Evolutionary conservation across 768 basidiomycete genomes (phyloP), one percentile per base, ranked within the genome.

Genomic region (Tylopilus sp.): DNA sequence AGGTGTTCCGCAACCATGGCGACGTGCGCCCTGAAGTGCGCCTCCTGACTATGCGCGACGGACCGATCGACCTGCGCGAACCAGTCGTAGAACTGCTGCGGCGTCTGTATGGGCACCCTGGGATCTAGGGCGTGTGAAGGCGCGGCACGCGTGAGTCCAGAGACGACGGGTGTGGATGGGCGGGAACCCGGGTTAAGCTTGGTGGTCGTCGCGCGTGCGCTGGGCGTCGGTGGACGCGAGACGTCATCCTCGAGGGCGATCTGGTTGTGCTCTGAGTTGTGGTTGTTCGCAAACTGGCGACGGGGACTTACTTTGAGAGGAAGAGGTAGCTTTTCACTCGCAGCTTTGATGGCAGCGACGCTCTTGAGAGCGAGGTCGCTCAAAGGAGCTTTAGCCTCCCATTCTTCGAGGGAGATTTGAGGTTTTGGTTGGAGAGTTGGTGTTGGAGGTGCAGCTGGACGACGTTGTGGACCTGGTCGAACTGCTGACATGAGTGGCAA

Each of bases 51-150:
- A 61, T 93, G 92, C 8, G 93, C 88, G 33, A 97, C 91, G 3
- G 88, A 88, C 15, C 88, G 79, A 57, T 97, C 94, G 47, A 99
- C 84, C 36, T 88, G 77, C 4, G 91, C 78, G 68, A 94, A 95
- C 87, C 94, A 97, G 71, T 98, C 95, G 65, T 95, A 92, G 70
- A 99, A 95, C 58, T 98, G 93, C 61, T 98, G 92, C 1, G 94
- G 87, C 0, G 93, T 95, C 55, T 87, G 81, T 35, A 98, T 85
- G 5, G 90, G 86, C 36, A 83, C 79, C 44, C 79, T 80, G 3
- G 91, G 88, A 62, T 88, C 86, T 15, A 91, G 71, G 0, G 83
- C 77, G 61, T 87, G 81, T 8, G 70, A 62, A 12, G 63, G 38
- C 12, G 51, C 44, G 3, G 65, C 53, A 49, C 62, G 68, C 41